Evolutionary conservation across 2,329 filamentous ascomycete genomes (phyloP).

Genomic region (Myriosclerotinia scirpicola): DNA sequence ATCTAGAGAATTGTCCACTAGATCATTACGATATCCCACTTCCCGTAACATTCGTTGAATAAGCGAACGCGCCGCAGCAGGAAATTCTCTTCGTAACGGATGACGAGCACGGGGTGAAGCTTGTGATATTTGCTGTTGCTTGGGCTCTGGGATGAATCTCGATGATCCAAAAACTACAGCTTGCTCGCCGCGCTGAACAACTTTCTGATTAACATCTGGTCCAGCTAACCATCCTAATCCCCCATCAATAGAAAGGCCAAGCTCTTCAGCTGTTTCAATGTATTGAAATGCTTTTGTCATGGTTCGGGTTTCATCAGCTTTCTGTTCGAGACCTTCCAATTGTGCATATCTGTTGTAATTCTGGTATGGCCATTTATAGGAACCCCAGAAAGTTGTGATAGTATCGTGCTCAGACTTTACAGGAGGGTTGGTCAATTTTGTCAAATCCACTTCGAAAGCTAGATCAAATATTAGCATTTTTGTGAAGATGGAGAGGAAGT

Average conservation of each 20-base stretch:
- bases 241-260: constrained; percentile 67
- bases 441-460: constrained; percentile 63
- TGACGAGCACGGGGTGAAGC: background rate
- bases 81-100: background rate
- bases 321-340: constrained; percentile 59
- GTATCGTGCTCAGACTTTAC: constrained; percentile 56
- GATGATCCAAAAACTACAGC: constrained; percentile 49
- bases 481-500: background rate
- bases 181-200: constrained; percentile 43
- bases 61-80: background rate
- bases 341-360: constrained; percentile 59
- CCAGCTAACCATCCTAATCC: constrained; percentile 67
- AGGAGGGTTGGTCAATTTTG: constrained; percentile 50
- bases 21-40: constrained; percentile 34
- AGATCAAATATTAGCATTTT: constrained; percentile 4
- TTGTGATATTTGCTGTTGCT: constrained; percentile 6
- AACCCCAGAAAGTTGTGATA: constrained; percentile 60
- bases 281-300: constrained; percentile 62
- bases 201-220: constrained; percentile 55
- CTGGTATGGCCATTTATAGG: constrained; percentile 62
- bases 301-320: constrained; percentile 61
- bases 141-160: constrained; percentile 41
- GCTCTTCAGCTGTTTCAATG: constrained; percentile 55
- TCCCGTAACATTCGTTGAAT: constrained; percentile 34
- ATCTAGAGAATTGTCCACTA: constrained; percentile 22